Percentiles rank a stretch among this genome's conserved stretches.
These are phyloP conservation scores for Olyra latifolia DNA, from an alignment of 176 grass and related monocot genomes.

Conservation along the genomic window DNA sequence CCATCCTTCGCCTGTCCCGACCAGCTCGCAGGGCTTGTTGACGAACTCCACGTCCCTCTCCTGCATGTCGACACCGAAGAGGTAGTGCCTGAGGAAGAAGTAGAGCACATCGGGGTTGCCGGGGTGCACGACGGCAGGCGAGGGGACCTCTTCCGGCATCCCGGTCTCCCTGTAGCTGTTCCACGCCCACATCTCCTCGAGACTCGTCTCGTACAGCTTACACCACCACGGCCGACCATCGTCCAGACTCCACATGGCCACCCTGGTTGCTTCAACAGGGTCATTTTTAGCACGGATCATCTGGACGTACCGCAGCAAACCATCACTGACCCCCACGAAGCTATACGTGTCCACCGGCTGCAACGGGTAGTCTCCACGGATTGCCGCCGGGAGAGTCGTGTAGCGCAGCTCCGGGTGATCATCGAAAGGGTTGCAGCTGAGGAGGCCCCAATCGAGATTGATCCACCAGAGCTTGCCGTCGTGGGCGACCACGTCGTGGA, in stretches of 20 bases:
- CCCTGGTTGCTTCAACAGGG: neutral
- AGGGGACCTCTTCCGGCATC: conserved; percentile 7
- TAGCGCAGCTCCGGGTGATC: neutral
- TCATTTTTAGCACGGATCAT: neutral
- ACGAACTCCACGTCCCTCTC: neutral
- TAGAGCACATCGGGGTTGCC: conserved; percentile 4
- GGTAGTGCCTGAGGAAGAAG: conserved; percentile 3
- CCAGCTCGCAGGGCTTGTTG: neutral
- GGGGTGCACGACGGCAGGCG: neutral
- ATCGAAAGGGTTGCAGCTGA: conserved; percentile 11
- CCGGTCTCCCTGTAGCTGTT: neutral
- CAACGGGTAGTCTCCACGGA: neutral
- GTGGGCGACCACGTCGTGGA: conserved; percentile 17
- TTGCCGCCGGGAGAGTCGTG: neutral
- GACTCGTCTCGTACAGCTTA: neutral
- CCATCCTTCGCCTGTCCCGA: too few species aligned
- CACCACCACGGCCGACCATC: neutral
- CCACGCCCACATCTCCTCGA: neutral
- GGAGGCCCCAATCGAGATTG: conserved; percentile 23
- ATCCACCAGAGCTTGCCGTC: conserved; percentile 33
- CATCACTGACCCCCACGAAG: conserved; percentile 22
- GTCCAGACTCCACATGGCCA: neutral
- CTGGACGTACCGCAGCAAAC: neutral
- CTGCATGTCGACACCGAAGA: neutral
- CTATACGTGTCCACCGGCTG: neutral